Evolutionary conservation across 805 yeast species (phyloP).

Genomic region (Saccharomycopsis schoenii): DNA sequence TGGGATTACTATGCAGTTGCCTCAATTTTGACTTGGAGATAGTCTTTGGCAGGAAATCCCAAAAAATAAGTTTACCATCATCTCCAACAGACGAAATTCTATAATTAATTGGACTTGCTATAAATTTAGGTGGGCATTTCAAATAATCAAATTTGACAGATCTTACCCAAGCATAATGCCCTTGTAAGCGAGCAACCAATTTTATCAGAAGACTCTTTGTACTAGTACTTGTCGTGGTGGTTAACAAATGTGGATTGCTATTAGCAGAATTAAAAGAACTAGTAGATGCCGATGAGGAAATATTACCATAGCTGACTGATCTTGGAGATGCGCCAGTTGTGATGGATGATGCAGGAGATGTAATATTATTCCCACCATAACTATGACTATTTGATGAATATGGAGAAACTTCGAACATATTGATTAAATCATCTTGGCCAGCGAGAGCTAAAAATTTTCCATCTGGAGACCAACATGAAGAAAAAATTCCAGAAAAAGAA

Average conservation of each 20-base stretch:
- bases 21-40: constrained; percentile 28
- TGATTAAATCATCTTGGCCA: constrained; percentile 51
- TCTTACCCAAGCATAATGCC: constrained; percentile 45
- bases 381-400: not conserved
- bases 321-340: constrained; percentile 4
- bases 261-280: not conserved
- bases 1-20: constrained; percentile 1
- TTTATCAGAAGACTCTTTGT: not conserved
- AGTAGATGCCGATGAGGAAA: not conserved
- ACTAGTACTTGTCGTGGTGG: not conserved
- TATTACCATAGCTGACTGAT: not conserved
- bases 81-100: constrained; percentile 47
- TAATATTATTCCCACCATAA: not conserved
- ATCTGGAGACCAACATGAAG: constrained; percentile 46
- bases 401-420: constrained; percentile 26
- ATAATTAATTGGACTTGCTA: constrained; percentile 28
- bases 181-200: constrained; percentile 24
- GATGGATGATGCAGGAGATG: constrained; percentile 2
- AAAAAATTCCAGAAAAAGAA: constrained; percentile 55
- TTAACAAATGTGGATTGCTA: not conserved
- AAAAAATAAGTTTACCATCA: constrained; percentile 41
- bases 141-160: constrained; percentile 35
- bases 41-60: constrained; percentile 44
- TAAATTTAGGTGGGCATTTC: constrained; percentile 24
- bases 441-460: constrained; percentile 87